Conservation (phyloP, 768 basidiomycete species). For the Tephrocybe rancida region DNA sequence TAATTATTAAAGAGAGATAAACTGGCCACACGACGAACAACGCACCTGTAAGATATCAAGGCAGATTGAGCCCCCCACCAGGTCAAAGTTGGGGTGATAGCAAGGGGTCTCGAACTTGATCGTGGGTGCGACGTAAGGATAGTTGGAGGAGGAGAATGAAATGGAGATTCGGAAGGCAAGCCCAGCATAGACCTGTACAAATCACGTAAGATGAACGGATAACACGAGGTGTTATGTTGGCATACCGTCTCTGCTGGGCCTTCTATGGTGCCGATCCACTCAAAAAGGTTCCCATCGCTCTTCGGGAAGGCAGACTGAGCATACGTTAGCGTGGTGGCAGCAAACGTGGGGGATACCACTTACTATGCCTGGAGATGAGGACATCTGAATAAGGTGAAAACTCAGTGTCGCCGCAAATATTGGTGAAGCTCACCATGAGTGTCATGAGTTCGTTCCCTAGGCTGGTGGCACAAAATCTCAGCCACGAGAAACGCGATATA, state of each 20-base stretch:
- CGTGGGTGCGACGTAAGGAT: conserved; percentile 82
- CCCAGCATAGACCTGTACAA: conserved; percentile 71
- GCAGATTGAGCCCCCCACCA: conserved; percentile 76
- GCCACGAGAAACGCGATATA: conserved; percentile 11
- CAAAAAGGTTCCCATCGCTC: conserved; percentile 83
- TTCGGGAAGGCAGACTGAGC: conserved; percentile 89
- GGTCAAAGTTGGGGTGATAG: conserved; percentile 91
- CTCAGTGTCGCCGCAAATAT: background rate
- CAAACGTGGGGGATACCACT: conserved; percentile 27
- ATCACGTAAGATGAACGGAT: background rate
- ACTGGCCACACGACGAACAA: conserved; percentile 11
- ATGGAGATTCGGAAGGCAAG: conserved; percentile 84
- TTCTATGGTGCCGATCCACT: conserved; percentile 90
- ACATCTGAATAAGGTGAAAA: conserved; percentile 58
- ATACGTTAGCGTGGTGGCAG: conserved; percentile 1
- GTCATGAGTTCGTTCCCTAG: conserved; percentile 87
- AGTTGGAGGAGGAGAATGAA: conserved; percentile 80
- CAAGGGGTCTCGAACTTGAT: conserved; percentile 91
- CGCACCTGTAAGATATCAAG: conserved; percentile 84
- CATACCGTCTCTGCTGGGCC: conserved; percentile 74
- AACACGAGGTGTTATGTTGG: background rate
- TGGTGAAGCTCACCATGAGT: conserved; percentile 64
- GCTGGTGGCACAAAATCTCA: conserved; percentile 34
- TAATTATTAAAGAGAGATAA: background rate
- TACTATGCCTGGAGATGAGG: conserved; percentile 86